Evolutionary conservation across 768 basidiomycete genomes (phyloP).

Genomic region (Lyophyllum shimeji): DNA sequence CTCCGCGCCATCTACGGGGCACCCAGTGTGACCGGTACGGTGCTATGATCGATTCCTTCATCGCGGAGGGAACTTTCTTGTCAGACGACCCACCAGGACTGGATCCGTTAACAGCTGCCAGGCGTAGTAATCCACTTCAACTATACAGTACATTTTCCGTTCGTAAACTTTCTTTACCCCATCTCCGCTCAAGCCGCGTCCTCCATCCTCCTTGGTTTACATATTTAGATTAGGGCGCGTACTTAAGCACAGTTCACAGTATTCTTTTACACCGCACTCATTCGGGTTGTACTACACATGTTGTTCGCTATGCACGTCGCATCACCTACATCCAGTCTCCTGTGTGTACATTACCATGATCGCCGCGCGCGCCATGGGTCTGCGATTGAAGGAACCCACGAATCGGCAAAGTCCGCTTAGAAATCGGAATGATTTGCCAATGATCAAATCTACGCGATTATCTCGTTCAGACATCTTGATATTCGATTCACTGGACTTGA

Average conservation of each 20-base stretch:
- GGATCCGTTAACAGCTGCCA: neutral
- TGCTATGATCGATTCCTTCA: neutral
- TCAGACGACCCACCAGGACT: neutral
- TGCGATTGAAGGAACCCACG: neutral
- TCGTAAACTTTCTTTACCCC: neutral
- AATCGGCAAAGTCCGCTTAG: constrained; percentile 19
- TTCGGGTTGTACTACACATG: neutral
- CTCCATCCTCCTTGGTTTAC: neutral
- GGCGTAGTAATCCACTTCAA: neutral
- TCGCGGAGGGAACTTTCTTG: neutral
- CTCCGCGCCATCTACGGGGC: neutral
- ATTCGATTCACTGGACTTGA: constrained; percentile 3
- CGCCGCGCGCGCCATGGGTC: too few species aligned
- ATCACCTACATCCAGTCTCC: neutral
- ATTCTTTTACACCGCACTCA: neutral
- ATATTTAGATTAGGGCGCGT: neutral
- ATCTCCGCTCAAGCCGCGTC: neutral
- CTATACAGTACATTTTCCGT: neutral
- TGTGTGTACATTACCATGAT: neutral
- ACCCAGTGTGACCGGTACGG: neutral
- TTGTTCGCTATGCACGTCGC: neutral
- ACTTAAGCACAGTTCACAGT: neutral
- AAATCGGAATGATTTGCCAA: constrained; percentile 5
- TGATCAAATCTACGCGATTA: constrained; percentile 17
- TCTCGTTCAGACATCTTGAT: constrained; percentile 12